phyloP scores from a whole-genome alignment of 2,329 filamentous ascomycete genomes.

The Alternaria arbusti region DNA sequence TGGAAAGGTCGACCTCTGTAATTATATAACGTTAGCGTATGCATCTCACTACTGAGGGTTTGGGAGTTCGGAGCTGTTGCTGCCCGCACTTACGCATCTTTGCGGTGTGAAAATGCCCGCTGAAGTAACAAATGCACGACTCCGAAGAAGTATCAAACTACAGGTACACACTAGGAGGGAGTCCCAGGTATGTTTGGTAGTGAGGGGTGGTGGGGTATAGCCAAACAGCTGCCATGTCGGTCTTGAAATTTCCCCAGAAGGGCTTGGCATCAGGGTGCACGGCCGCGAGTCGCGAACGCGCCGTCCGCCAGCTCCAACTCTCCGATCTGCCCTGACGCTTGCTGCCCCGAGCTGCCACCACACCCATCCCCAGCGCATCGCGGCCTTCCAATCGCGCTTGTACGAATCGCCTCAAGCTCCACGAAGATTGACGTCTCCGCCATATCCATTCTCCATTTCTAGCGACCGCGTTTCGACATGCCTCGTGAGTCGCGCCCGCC shows the following conservation, averaged over 20 bases:
- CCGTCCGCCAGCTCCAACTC: slow-evolving; percentile 10
- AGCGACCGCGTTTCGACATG: slow-evolving; percentile 33
- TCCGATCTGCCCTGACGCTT: slow-evolving; percentile 3
- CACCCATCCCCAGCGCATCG: slow-evolving; percentile 7
- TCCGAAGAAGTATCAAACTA: slow-evolving; percentile 2
- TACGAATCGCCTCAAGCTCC: neutral
- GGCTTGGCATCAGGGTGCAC: slow-evolving; percentile 23
- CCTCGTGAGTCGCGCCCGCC: slow-evolving; percentile 40
- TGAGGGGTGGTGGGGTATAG: slow-evolving; percentile 37
- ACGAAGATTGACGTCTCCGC: neutral
- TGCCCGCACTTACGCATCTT: slow-evolving; percentile 48
- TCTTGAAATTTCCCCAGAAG: slow-evolving; percentile 37
- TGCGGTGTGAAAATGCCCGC: slow-evolving; percentile 33
- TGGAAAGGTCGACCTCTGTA: slow-evolving; percentile 80
- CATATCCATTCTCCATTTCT: neutral
- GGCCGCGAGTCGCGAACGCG: slow-evolving; percentile 23
- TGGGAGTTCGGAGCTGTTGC: slow-evolving; percentile 16
- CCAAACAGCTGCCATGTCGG: slow-evolving; percentile 24
- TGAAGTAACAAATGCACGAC: slow-evolving; percentile 8
- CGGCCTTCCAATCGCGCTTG: slow-evolving; percentile 16
- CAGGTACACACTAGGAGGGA: slow-evolving; percentile 1
- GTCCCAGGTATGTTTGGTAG: slow-evolving; percentile 16
- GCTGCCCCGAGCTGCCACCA: slow-evolving; percentile 1
- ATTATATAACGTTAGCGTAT: slow-evolving; percentile 33
- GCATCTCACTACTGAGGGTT: neutral